Evolutionary conservation across 768 basidiomycete species (phyloP).

Genomic region (Lepiota brunneoincarnata): DNA sequence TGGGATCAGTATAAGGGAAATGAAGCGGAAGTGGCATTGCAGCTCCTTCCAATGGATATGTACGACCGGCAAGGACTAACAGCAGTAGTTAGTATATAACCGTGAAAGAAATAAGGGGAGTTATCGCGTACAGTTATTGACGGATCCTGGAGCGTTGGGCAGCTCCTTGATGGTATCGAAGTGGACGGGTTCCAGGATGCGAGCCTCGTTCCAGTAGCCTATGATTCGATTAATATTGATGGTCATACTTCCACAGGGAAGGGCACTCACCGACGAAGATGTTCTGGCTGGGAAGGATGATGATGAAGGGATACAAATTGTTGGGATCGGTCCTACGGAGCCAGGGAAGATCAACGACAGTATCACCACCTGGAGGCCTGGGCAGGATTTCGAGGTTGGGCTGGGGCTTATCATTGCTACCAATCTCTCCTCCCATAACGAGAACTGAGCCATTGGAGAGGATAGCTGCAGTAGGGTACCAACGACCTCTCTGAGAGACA

Average conservation of each 20-base stretch:
- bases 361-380: slow-evolving; percentile 60
- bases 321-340: slow-evolving; percentile 72
- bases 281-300: slow-evolving; percentile 65
- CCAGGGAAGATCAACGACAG: slow-evolving; percentile 60
- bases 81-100: not conserved
- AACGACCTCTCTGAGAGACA: slow-evolving; percentile 49
- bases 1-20: slow-evolving; percentile 71
- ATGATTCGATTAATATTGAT: not conserved
- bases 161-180: slow-evolving; percentile 58
- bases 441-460: slow-evolving; percentile 73
- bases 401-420: slow-evolving; percentile 62
- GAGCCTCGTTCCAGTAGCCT: slow-evolving; percentile 83
- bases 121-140: slow-evolving; percentile 53
- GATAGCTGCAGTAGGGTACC: slow-evolving; percentile 71
- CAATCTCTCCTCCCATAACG: slow-evolving; percentile 72
- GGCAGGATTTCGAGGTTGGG: slow-evolving; percentile 75
- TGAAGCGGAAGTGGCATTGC: slow-evolving; percentile 67
- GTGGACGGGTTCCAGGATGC: slow-evolving; percentile 64
- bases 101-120: not conserved
- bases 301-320: slow-evolving; percentile 77
- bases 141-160: slow-evolving; percentile 75
- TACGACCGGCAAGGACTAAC: slow-evolving; percentile 64
- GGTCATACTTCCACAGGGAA: not conserved
- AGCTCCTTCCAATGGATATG: slow-evolving; percentile 75
- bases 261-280: slow-evolving; percentile 64